Base-by-base conservation (phyloP, 164 flowering plant genomes). In the Dillenia suffruticosa region DNA sequence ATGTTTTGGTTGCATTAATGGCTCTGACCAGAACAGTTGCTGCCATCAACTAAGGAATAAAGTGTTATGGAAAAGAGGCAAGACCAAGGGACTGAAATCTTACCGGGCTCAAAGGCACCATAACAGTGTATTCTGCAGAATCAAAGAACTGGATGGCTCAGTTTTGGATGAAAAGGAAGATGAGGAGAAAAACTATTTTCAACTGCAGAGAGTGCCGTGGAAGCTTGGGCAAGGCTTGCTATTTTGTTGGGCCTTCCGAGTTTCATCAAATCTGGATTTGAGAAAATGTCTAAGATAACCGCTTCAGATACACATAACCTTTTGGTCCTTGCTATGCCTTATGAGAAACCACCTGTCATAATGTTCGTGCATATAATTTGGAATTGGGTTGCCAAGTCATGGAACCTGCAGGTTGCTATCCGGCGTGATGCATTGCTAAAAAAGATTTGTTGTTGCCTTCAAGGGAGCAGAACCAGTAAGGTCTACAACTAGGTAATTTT, bases 181-280 rank as follows among this genome's bases (percentile, higher is more conserved):
- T 59, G 96, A 86, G 74, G 97, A 91, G 80, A 72, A 69, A 74
- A 74, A 62, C 85, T 94, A 7, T 94, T 94, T 72, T 70, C 85
- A 56, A 82, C 85, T 56, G 97, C 98, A 60, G 98, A 94, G 78
- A 94, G 84, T 78, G 98, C 98, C 60, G 86, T 94, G 97, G 98
- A 94, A 71, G 98, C 98, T 32, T 94, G 98, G 98, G 98, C 98
- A 46, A 80, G 90, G 96, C 92, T 94, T 69, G 92, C 96, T 44
- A 83, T 88, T 64, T 82, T 97, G 22, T 63, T 91, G 68, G 98
- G 98, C 49, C 96, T 84, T 59, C 89, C 97, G 45, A 94, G 90
- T 76, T 91, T 94, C 64, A 86, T 94, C 46, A 91, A 88, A 73
- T 94, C 98, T 53, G 98, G 91, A 72, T 94, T 94, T 82, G 98